Evolutionary conservation across 2,329 filamentous ascomycete species (phyloP), one percentile per base, ranked within the genome.

Genomic region (Aurifilum marmelostoma): DNA sequence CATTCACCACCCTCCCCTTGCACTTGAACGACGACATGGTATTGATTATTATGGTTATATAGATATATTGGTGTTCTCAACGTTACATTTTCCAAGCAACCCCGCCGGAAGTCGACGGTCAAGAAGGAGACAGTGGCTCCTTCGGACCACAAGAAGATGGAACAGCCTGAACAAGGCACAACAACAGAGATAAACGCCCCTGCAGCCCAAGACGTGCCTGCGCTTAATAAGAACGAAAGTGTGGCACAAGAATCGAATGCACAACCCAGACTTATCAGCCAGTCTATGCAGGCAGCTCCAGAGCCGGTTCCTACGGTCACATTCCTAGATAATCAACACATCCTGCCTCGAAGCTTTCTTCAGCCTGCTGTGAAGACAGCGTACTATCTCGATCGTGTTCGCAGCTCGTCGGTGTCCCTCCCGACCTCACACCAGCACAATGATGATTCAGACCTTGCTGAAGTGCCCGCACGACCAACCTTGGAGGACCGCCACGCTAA

Each of bases 51-150:
- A 74, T 72, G 4, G 67, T 65, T 69, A 74, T 72, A 67, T 65
- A 97, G 93, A 77, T 98, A 99, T 75, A 98, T 99, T 75, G 96
- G 96, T 72, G 96, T 99, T 56, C 82, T 99, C 64, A 98, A 97
- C 78, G 95, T 97, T 27, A 97, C 94, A 0, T 97, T 97, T 77
- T 93, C 94, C 64, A 97, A 97, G 77, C 89, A 90, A 69, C 84
- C 88, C 1, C 92, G 93, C 67, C 89, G 87, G 63, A 89, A 84
- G 75, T 88, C 87, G 43, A 83, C 81, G 0, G 79, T 82, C 66
- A 87, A 81, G 72, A 85, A 81, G 69, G 87, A 87, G 8, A 83
- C 85, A 14, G 75, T 74, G 16, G 75, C 76, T 0, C 73, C 74
- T 9, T 47, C 72, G 7, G 83, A 80, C 66, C 78, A 78, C 50